phyloP scores from a whole-genome alignment of 768 basidiomycete genomes.

The Terana coerulea region DNA sequence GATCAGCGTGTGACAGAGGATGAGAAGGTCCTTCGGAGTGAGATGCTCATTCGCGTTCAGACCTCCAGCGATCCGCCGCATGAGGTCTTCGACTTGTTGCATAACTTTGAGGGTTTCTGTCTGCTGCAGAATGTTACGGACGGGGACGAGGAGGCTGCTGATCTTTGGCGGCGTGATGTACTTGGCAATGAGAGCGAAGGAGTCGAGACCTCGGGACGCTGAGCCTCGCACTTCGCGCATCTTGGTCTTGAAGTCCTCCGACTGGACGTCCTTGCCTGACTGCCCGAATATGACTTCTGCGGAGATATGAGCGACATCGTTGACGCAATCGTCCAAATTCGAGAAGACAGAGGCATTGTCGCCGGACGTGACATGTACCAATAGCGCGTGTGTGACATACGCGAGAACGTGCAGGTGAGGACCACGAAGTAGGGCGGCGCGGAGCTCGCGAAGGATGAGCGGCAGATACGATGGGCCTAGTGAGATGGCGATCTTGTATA shows the following conservation, averaged over 20 bases:
- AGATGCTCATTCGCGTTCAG: slow-evolving; percentile 80
- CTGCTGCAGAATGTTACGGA: slow-evolving; percentile 81
- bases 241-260: slow-evolving; percentile 92
- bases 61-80: slow-evolving; percentile 78
- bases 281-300: slow-evolving; percentile 93
- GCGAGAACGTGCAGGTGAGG: slow-evolving; percentile 94
- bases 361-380: slow-evolving; percentile 73
- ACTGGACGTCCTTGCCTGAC: slow-evolving; percentile 82
- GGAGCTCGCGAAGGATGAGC: slow-evolving; percentile 71
- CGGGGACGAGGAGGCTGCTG: slow-evolving; percentile 69
- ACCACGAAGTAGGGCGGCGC: slow-evolving; percentile 82
- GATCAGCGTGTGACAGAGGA: slow-evolving; percentile 85
- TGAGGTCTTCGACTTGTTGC: slow-evolving; percentile 82
- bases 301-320: slow-evolving; percentile 75
- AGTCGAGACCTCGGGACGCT: slow-evolving; percentile 79
- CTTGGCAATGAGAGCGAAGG: slow-evolving; percentile 78
- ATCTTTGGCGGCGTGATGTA: slow-evolving; percentile 75
- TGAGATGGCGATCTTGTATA: slow-evolving; percentile 72
- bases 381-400: slow-evolving; percentile 73
- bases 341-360: slow-evolving; percentile 52
- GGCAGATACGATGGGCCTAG: slow-evolving; percentile 76
- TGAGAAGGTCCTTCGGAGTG: slow-evolving; percentile 64
- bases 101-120: slow-evolving; percentile 79
- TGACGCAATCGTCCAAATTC: slow-evolving; percentile 71
- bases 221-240: slow-evolving; percentile 89